These are phyloP conservation scores for Peniophora sp. DNA, from an alignment of 1,284 basidiomycete species.

Conservation along the genomic window DNA sequence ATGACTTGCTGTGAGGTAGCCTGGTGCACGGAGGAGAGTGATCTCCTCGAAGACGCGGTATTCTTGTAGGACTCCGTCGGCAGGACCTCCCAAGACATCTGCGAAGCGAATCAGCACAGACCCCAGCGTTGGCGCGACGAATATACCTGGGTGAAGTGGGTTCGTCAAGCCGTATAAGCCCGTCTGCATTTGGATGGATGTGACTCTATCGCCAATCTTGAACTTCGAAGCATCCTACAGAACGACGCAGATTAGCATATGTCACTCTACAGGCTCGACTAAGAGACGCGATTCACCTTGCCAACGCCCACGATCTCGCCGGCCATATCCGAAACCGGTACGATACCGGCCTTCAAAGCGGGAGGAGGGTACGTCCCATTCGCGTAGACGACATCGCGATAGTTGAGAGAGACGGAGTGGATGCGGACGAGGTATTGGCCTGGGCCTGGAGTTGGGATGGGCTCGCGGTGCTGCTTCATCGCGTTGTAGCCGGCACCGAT, in stretches of 20 bases:
- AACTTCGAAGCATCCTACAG: neutral
- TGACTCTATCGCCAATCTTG: slow-evolving; percentile 1
- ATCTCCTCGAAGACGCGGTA: slow-evolving; percentile 1
- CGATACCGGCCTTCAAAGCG: neutral
- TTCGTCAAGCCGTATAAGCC: neutral
- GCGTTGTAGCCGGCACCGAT: too few relatives aligned
- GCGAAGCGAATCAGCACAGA: neutral
- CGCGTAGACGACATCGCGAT: neutral
- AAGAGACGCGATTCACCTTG: too few relatives aligned
- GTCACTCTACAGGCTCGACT: too few relatives aligned
- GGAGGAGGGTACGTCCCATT: neutral
- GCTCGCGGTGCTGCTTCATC: too few relatives aligned
- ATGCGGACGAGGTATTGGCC: too few relatives aligned
- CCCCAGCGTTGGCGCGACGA: too few relatives aligned
- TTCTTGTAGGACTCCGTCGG: slow-evolving; percentile 8
- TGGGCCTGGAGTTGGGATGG: too few relatives aligned
- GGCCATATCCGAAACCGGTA: neutral
- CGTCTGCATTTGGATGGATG: neutral
- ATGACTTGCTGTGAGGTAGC: slow-evolving; percentile 1
- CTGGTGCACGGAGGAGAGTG: slow-evolving; percentile 1
- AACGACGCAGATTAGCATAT: too few relatives aligned
- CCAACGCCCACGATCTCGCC: slow-evolving; percentile 2
- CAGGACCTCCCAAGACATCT: slow-evolving; percentile 4
- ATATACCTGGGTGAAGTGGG: too few relatives aligned
- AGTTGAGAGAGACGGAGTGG: too few relatives aligned